Percentiles rank a stretch among this genome's conserved stretches.
These are phyloP conservation scores for Aspergillus cavernicola DNA, from an alignment of 495 filamentous ascomycete genomes.

Conservation along the genomic window DNA sequence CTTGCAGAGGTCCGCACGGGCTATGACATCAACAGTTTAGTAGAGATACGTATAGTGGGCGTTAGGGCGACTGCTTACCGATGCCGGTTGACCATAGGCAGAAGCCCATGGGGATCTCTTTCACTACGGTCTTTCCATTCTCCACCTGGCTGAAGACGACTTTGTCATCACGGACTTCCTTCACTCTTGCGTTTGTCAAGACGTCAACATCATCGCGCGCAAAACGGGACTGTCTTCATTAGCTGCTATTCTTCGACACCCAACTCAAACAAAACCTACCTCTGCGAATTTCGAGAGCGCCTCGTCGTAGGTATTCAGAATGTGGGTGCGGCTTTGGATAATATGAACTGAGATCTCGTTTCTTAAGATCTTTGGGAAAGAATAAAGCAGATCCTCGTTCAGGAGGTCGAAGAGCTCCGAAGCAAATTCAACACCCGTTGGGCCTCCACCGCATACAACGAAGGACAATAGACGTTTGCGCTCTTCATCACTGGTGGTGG, in stretches of 20 bases:
- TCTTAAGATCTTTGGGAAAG: constrained; percentile 83
- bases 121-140: constrained; percentile 69
- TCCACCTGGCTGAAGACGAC: constrained; percentile 87
- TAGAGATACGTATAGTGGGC: no score
- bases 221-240: constrained; percentile 55
- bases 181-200: constrained; percentile 85
- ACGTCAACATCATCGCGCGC: constrained; percentile 87
- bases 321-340: constrained; percentile 89
- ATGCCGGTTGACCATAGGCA: constrained; percentile 99
- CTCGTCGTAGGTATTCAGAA: constrained; percentile 98
- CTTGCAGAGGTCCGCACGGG: constrained; percentile 77
- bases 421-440: constrained; percentile 96
- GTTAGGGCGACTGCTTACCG: constrained; percentile 27
- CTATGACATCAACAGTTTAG: constrained; percentile 26
- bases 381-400: constrained; percentile 83
- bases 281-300: constrained; percentile 90
- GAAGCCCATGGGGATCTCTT: constrained; percentile 94
- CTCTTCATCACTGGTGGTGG: constrained; percentile 87
- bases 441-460: constrained; percentile 90
- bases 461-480: constrained; percentile 85
- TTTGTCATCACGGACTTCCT: constrained; percentile 75
- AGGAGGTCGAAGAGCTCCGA: constrained; percentile 94
- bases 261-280: constrained; percentile 26
- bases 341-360: constrained; percentile 98
- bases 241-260: background rate